Evolutionary conservation across 805 yeast species (phyloP), one percentile per base, ranked within the genome.

Genomic region (Candida germanica): DNA sequence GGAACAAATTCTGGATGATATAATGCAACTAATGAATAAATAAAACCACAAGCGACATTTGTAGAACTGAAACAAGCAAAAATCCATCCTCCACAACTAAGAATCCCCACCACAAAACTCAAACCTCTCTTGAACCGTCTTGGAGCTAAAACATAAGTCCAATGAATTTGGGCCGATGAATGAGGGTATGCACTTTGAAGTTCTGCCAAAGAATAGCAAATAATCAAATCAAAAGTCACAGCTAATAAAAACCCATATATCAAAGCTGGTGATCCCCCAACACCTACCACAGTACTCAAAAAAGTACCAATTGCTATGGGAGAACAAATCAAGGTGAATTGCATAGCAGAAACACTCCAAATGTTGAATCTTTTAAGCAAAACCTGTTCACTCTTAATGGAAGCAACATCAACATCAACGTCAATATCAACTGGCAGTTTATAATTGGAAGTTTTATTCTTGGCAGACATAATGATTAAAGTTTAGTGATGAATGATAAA

Each of bases 111-210:
- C 25, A 45, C 44, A 48, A 53, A 61, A 42, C 61, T 54, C 8
- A 53, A 33, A n/a, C 49, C 24, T 26, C 53, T 49, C 41, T 54
- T 58, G 10, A 31, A 37, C 13, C 36, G 40, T 11, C 42, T 35
- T 4, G 56, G 51, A n/a, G 61, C 57, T 10, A 58, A 43, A 26
- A 47, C 48, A 39, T 53, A 56, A 9, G 63, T 55, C 66, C 67
- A 61, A 15, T 58, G 59, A 7, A 59, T 44, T 31, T 57, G 62
- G 12, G 61, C 66, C 27, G 62, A 59, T 12, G 61, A 48, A 27
- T 56, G 54, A 1, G 68, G 64, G 25, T 50, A 59, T 2, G 58
- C 58, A 26, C 61, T 60, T 4, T 59, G 59, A 14, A 61, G 47
- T 40, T 61, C 68, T 3, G 55, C 57, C 35, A 52, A 24, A 19